Evolutionary conservation across 495 filamentous ascomycete genomes (phyloP), one percentile per base, ranked within the genome.

Genomic region (Astrocystis sublimbata): DNA sequence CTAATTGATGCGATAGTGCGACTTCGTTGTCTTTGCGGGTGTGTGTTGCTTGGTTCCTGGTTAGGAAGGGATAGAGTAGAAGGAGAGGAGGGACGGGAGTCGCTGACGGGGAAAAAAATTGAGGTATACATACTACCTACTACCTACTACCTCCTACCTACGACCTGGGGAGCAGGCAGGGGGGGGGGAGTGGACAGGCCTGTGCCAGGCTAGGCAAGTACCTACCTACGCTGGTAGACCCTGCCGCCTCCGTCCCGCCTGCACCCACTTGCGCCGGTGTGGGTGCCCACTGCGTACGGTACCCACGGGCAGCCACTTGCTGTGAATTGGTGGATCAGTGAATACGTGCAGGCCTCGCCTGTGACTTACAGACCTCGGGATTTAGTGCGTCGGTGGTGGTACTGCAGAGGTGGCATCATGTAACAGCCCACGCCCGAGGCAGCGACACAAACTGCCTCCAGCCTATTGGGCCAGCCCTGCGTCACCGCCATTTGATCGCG

Each of bases 11-110:
- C 67, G 64, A 67, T 83, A 85, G 78, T 75, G 79, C 79, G 86
- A 88, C 85, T 88, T 88, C 83, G 85, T 86, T 87, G 86, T 87
- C 84, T 88, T 66, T 67, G 64, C 46, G 38, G 31, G 67, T 69
- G 69, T 49, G 62, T 61, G 43, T 71, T 72, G 68, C 62, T 63
- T 69, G 69, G 68, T 58, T 68, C 67, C 71, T 68, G 65, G 61
- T 62, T 65, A 67, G 65, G 65, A 67, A 71, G 65, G 66, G 66
- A 23, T 23, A 65, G 49, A 60, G 60, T 56, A 70, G 50, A 63
- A 43, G 51, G 68, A 59, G 67, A 71, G 64, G 63, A 71, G 69
- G 76, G 69, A 71, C 65, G 28, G 58, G 15, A 61, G 26, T 49
- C 46, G 67, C 71, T 73, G 69, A 68, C 70, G 65, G 65, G 59